These are phyloP conservation scores for Oleoguttula mirabilis DNA, from an alignment of 495 filamentous ascomycete species.

Conservation along the genomic window DNA sequence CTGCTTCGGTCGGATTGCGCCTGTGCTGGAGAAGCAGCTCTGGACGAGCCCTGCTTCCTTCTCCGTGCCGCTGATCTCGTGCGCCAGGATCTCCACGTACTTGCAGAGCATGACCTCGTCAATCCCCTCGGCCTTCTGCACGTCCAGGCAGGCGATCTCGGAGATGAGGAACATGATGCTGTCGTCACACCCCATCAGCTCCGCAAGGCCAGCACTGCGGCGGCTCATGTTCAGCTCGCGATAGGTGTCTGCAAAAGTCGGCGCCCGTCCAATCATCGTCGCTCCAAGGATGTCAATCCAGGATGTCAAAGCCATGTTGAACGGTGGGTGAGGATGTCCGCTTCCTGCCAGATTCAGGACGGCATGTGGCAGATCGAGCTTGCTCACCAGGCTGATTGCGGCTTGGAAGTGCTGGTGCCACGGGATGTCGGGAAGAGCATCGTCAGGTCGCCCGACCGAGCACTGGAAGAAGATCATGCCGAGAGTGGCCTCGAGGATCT, in stretches of 20 bases:
- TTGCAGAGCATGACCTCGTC: constrained; percentile 72
- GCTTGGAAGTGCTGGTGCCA: constrained; percentile 97
- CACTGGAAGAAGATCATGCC: constrained; percentile 98
- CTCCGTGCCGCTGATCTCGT: constrained; percentile 75
- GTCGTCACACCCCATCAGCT: constrained; percentile 97
- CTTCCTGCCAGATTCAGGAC: constrained; percentile 45
- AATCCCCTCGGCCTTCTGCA: constrained; percentile 68
- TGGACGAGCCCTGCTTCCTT: constrained; percentile 22
- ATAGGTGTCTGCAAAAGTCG: constrained; percentile 82
- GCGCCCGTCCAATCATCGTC: constrained; percentile 78
- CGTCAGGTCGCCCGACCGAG: constrained; percentile 75
- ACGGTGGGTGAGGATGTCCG: constrained; percentile 54
- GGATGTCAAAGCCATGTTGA: constrained; percentile 88
- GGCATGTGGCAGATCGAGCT: constrained; percentile 62
- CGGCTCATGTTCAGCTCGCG: constrained; percentile 73
- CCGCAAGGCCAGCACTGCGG: constrained; percentile 63
- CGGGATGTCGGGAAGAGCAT: constrained; percentile 82
- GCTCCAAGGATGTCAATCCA: constrained; percentile 97
- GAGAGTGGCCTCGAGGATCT: constrained; percentile 86
- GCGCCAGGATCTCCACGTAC: constrained; percentile 69
- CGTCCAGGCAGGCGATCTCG: constrained; percentile 90
- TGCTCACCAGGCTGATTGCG: constrained; percentile 65
- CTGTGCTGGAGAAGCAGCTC: constrained; percentile 40
- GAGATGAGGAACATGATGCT: constrained; percentile 96
- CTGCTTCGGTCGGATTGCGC: constrained; percentile 66